Evolutionary conservation across 2,329 filamentous ascomycete genomes (phyloP).

Genomic region (Atkinsonella texensis): DNA sequence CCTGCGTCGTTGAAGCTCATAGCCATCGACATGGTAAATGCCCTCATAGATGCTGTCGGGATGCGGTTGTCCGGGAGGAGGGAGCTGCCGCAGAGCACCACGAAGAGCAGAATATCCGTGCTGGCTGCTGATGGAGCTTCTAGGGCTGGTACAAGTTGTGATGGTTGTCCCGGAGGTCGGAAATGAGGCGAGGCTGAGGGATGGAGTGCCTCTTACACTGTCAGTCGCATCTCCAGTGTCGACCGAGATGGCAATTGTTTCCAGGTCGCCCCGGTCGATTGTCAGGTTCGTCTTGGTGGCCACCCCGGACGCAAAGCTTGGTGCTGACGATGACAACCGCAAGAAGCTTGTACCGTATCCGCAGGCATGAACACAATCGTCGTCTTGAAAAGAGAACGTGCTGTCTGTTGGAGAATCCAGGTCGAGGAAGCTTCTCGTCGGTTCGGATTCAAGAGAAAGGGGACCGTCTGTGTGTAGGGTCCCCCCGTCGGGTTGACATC

Average conservation of each 20-base stretch:
- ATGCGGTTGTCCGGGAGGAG: background rate
- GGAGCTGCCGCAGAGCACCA: conserved; percentile 3
- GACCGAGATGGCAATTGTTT: background rate
- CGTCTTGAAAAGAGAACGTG: background rate
- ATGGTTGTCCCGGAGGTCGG: conserved; percentile 10
- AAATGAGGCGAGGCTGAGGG: conserved; percentile 4
- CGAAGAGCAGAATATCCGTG: conserved; percentile 6
- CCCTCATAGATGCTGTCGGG: background rate
- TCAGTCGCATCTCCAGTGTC: conserved; percentile 1
- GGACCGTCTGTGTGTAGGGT: background rate
- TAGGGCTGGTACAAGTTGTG: conserved; percentile 14
- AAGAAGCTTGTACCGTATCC: conserved; percentile 6
- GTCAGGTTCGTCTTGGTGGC: background rate
- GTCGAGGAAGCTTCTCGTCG: conserved; percentile 10
- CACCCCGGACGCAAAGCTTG: conserved; percentile 2
- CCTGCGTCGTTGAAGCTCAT: background rate
- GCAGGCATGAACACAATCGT: background rate
- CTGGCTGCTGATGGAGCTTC: conserved; percentile 6
- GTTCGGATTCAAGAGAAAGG: conserved; percentile 1
- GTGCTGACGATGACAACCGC: conserved; percentile 5
- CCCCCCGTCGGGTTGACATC: background rate
- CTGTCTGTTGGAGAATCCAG: conserved; percentile 4
- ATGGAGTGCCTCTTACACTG: conserved; percentile 2
- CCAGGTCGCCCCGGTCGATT: background rate
- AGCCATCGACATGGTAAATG: background rate